phyloP scores from a whole-genome alignment of 108 stramenopile genomes.

The Pseudonitzschia delicatissima region DNA sequence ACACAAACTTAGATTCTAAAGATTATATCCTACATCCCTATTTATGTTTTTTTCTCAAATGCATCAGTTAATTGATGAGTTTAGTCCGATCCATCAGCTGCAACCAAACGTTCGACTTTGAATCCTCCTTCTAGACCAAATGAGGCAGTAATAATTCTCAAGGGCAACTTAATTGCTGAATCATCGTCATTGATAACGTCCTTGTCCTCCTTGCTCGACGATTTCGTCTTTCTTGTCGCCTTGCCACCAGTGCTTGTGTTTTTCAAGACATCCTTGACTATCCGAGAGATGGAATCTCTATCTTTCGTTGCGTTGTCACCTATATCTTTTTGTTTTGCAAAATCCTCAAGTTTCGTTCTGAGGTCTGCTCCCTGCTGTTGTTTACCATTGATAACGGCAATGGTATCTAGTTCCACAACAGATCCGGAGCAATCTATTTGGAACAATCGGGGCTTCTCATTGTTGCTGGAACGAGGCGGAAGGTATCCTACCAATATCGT shows the following conservation, averaged over 20 bases:
- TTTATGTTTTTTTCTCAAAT: neutral
- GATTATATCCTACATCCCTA: neutral
- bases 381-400: conserved; percentile 20
- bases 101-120: conserved; percentile 18
- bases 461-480: conserved; percentile 15
- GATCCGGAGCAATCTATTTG: conserved; percentile 76
- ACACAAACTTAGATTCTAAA: neutral
- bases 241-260: neutral
- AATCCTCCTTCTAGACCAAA: conserved; percentile 11
- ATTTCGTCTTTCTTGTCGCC: neutral
- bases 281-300: conserved; percentile 12
- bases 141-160: conserved; percentile 17
- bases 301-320: neutral
- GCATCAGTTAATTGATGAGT: neutral
- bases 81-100: neutral
- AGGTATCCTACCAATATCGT: conserved; percentile 59
- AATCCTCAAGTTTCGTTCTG: conserved; percentile 11
- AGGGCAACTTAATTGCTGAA: conserved; percentile 3
- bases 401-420: conserved; percentile 9
- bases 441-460: conserved; percentile 43
- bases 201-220: neutral
- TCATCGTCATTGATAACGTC: neutral
- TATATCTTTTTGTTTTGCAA: conserved; percentile 7
- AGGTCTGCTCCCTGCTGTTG: neutral
- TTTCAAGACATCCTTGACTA: conserved; percentile 17